A percentile compares a stretch with the other conserved stretches of the same genome.
Evolutionary conservation across 2,329 filamentous ascomycete species (phyloP).

Genomic region (Cercospora canescens): DNA sequence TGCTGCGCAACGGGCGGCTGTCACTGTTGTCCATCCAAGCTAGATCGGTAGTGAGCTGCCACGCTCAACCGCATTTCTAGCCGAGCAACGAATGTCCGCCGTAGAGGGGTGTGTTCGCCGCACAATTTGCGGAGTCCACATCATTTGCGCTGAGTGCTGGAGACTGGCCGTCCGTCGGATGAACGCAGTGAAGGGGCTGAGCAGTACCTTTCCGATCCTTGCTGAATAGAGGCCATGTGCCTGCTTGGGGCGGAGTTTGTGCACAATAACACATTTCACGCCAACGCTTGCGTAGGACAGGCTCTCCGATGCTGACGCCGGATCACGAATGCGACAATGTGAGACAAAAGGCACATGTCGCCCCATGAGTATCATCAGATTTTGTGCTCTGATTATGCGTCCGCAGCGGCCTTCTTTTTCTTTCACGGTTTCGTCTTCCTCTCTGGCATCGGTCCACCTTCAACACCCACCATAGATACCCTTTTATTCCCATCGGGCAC

Average conservation of each 20-base stretch:
- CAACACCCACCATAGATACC: slow-evolving; percentile 15
- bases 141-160: background rate
- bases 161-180: background rate
- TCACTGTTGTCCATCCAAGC: background rate
- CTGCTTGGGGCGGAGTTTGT: background rate
- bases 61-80: background rate
- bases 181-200: background rate
- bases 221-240: background rate
- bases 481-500: slow-evolving; percentile 14
- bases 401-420: background rate
- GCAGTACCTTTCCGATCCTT: background rate
- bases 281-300: background rate
- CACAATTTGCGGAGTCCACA: background rate
- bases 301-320: background rate
- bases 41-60: background rate
- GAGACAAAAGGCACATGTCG: background rate
- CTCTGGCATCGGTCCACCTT: background rate
- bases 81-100: background rate
- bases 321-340: background rate
- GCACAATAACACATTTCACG: background rate
- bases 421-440: background rate
- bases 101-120: background rate
- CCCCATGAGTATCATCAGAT: background rate
- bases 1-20: background rate
- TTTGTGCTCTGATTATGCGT: background rate